Base-by-base conservation (phyloP, 139 green algal species). In the Deuterostichococcus epilithicus region DNA sequence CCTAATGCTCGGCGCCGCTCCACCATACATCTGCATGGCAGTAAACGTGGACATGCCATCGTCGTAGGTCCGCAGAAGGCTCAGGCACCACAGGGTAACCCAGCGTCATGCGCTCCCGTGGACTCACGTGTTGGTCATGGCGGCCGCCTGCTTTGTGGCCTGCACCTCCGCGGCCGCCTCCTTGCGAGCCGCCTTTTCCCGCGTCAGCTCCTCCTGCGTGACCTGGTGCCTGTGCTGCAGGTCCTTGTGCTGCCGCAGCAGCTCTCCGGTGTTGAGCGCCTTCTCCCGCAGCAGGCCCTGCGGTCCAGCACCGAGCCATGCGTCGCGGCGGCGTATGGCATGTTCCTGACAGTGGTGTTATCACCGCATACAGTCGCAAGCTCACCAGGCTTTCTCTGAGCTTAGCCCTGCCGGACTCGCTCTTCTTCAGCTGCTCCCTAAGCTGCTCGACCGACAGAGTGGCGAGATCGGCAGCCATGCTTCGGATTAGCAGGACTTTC, bases 201-300 rank as follows among this genome's bases (percentile, higher is more conserved):
- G 10, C 18, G 10, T 20, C 52, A 63, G 52, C 52, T 63, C 52
- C 52, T 28, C 52, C 52, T 23, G 10, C 52, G 52, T 28, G 18
- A 63, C 3, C 52, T 63, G 13, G 52, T n/a, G 28, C 36, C 80
- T 73, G 33, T 80, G 36, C 34, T 38, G n/a, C 33, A 75, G n/a
- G 30, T 75, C 34, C 42, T 73, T 68, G 32, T 75, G 75, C 33
- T 72, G 65, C 44, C 76, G 26, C 15, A 84, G 23, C 18, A 78
- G 52, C 42, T 80, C 26, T 5, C 45, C 34, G 18, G 76, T 75
- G 63, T 85, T 85, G 15, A 80, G 37, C 5, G 77, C 37, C 3
- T 76, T 65, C 75, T 82, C 68, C 70, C 83, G 79, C 25, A 84
- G 59, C 35, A 83, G 30, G 0, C 18, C 36, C 80, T 84, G 67